Evolutionary conservation across 148 eudicot genomes (phyloP), one percentile per base, ranked within the genome.

Genomic region (Limonium bicolor): DNA sequence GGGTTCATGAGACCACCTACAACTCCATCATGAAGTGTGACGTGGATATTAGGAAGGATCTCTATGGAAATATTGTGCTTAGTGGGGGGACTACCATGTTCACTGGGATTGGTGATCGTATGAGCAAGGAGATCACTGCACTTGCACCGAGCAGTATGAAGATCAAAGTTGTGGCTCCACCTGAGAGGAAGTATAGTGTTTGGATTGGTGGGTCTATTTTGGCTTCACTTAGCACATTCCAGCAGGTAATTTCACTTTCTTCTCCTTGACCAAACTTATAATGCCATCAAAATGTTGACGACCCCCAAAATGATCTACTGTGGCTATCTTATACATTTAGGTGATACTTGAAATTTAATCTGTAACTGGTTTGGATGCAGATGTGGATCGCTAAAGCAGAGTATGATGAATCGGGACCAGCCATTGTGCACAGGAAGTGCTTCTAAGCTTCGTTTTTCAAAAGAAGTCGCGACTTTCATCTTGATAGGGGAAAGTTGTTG

Each of bases 11-110:
- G 4, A 43, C 48, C 10, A 25, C 31, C 0, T 43, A 23, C 19
- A 43, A 43, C 31, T 43, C 48, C 13, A 43, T 43, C 19, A 43
- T 43, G 48, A 43, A 43, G 48, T 23, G 48, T 25, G 48, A 43
- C n/a, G 48, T 43, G 31, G 48, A 43, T 43, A 24, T 43, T 5
- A 24, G 48, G 27, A 43, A 43, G 48, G 48, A 43, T 13, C 16
- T 43, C 0, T 43, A 43, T 20, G 27, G 16, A 7, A 43, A 43
- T 2, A 43, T 43, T 2, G 48, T 43, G 48, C 16, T 43, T 5
- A 43, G 48, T 6, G 48, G 48, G 11, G 48, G 48, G 0, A 23
- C 48, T 2, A 43, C 48, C 48, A 43, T 43, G 48, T 43, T 43
- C 20, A 28, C 48, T 25, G 48, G 48, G 4, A 28, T 43, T 14